phyloP scores from a whole-genome alignment of 176 grass and related monocot genomes.

The Ananas comosus region DNA sequence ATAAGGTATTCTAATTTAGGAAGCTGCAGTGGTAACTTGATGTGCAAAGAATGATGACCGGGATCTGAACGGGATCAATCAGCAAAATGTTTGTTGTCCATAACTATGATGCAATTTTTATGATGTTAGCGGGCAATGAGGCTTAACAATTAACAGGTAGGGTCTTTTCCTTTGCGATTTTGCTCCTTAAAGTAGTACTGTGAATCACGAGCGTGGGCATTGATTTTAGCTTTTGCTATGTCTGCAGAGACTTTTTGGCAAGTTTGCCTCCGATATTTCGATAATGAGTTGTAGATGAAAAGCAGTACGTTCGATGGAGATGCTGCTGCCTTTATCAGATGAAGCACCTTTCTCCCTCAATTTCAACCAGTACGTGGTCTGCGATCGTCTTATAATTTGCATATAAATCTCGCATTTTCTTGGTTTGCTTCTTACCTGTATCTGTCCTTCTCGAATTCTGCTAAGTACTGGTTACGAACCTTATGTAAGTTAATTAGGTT shows the following conservation, averaged over 20 bases:
- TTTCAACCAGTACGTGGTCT: not conserved
- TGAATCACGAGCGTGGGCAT: not conserved
- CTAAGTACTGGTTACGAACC: not conserved
- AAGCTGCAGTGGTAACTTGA: not conserved
- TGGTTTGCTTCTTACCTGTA: not conserved
- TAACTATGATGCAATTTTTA: constrained; percentile 1
- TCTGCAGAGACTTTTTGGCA: constrained; percentile 16
- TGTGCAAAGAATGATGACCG: constrained; percentile 10
- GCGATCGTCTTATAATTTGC: not conserved
- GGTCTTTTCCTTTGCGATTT: not conserved
- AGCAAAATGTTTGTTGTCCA: constrained; percentile 11
- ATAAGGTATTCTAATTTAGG: constrained; percentile 39
- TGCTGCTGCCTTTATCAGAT: no score
- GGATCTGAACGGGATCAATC: constrained; percentile 12
- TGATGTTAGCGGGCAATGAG: constrained; percentile 2
- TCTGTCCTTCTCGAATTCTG: not conserved
- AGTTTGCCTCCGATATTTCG: not conserved
- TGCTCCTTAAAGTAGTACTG: no score
- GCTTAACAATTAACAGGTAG: not conserved
- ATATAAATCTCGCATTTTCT: not conserved
- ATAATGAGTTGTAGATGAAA: constrained; percentile 2
- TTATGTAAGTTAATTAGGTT: no score
- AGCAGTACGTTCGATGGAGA: not conserved
- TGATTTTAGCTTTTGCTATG: constrained; percentile 12
- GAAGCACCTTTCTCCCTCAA: not conserved